These are phyloP conservation scores for Cladosporium cucumerinum DNA, from an alignment of 2,329 filamentous ascomycete species.

Conservation along the genomic window DNA sequence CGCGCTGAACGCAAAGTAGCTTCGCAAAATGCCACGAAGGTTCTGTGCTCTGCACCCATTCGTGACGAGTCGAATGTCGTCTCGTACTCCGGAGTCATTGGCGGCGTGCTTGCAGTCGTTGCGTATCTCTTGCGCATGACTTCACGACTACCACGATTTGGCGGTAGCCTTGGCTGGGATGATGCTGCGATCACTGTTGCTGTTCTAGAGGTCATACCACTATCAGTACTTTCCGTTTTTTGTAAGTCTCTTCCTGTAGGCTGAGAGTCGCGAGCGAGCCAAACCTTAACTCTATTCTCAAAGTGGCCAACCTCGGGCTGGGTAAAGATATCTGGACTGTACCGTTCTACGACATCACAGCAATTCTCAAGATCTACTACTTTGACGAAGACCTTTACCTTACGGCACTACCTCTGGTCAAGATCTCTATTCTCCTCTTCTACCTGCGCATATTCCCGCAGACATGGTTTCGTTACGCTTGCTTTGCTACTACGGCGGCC, in stretches of 20 bases:
- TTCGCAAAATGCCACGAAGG: slow-evolving; percentile 15
- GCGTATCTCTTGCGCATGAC: slow-evolving; percentile 20
- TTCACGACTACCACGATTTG: slow-evolving; percentile 17
- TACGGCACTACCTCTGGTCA: slow-evolving; percentile 28
- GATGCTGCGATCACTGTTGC: slow-evolving; percentile 16
- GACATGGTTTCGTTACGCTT: slow-evolving; percentile 28
- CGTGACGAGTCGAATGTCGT: slow-evolving; percentile 18
- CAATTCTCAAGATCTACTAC: slow-evolving; percentile 17
- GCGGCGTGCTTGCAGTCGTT: slow-evolving; percentile 21
- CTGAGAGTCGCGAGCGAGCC: background rate
- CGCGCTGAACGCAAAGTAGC: background rate
- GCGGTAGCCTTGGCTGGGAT: slow-evolving; percentile 16
- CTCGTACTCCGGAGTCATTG: slow-evolving; percentile 18
- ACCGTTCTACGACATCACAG: slow-evolving; percentile 21
- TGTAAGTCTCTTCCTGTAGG: background rate
- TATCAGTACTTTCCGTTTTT: slow-evolving; percentile 13
- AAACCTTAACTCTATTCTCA: background rate
- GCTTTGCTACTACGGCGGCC: slow-evolving; percentile 25
- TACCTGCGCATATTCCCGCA: slow-evolving; percentile 37
- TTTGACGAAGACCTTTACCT: slow-evolving; percentile 19
- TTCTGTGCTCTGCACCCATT: slow-evolving; percentile 14
- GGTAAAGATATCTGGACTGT: slow-evolving; percentile 26
- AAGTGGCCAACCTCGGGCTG: slow-evolving; percentile 23
- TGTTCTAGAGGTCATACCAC: slow-evolving; percentile 16
- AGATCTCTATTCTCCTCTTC: slow-evolving; percentile 34